phyloP scores from a whole-genome alignment of 768 basidiomycete genomes.

The Leccinum ochraceum region DNA sequence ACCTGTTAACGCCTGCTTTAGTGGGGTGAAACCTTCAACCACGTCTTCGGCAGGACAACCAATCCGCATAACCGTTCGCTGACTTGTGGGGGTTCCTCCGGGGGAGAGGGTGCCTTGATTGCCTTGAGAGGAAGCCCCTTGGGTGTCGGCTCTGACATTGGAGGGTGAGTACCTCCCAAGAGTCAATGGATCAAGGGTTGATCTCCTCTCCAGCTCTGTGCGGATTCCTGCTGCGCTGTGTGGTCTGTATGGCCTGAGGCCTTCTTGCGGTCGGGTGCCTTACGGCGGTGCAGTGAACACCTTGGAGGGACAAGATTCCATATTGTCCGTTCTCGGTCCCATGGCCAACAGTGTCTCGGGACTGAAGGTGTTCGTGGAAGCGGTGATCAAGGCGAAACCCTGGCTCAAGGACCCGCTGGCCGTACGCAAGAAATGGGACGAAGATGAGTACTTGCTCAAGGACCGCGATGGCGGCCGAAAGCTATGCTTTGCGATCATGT shows the following conservation, averaged over 20 bases:
- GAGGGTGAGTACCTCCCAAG: slow-evolving; percentile 49
- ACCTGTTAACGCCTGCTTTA: slow-evolving; percentile 22
- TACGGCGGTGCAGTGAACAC: slow-evolving; percentile 66
- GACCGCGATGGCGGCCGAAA: slow-evolving; percentile 57
- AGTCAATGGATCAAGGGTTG: background rate
- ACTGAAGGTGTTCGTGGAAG: slow-evolving; percentile 67
- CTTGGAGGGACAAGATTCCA: slow-evolving; percentile 68
- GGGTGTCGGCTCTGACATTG: slow-evolving; percentile 81
- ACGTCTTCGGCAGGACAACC: slow-evolving; percentile 74
- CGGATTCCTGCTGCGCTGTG: slow-evolving; percentile 72
- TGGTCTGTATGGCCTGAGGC: slow-evolving; percentile 71
- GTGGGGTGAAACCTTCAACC: slow-evolving; percentile 80
- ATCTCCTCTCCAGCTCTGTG: slow-evolving; percentile 50
- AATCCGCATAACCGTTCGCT: slow-evolving; percentile 75
- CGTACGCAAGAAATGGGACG: slow-evolving; percentile 59
- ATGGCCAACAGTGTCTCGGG: slow-evolving; percentile 57
- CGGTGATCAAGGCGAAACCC: slow-evolving; percentile 57
- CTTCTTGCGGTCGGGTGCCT: slow-evolving; percentile 69
- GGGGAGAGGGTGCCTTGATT: slow-evolving; percentile 82
- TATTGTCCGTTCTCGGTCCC: slow-evolving; percentile 76
- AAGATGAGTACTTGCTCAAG: slow-evolving; percentile 54
- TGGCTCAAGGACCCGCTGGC: slow-evolving; percentile 68
- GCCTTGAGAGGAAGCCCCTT: slow-evolving; percentile 45
- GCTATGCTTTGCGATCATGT: slow-evolving; percentile 62
- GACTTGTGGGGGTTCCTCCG: slow-evolving; percentile 80